Evolutionary conservation across 1,284 basidiomycete genomes (phyloP), one percentile per base, ranked within the genome.

Genomic region (Trametes hirsuta): DNA sequence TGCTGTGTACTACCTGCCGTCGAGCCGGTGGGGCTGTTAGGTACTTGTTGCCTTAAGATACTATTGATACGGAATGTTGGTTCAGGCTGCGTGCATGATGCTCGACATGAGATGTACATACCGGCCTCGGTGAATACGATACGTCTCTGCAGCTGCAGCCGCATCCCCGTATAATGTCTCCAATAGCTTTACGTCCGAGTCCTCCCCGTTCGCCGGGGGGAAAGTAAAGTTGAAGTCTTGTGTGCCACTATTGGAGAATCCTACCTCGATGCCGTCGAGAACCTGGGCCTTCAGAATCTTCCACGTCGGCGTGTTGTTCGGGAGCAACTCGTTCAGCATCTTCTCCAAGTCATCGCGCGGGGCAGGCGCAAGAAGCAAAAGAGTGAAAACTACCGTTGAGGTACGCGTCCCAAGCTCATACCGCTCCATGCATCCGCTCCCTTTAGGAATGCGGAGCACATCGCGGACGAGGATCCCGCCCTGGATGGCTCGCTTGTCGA

Each of bases 401-500:
- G 53, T 57, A 21, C 59, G 41, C 34, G 63, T 61, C 9, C 56
- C 56, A 18, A 64, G 53, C 35, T 45, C 39, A 45, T 42, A 61
- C 25, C 58, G 61, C 34, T 51, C 46, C 34, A 61, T 39, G 1
- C 30, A 30, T 30, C 30, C 30, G 6, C n/a, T 15, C 1, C 14
- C 45, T 11, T 35, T 21, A 3, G 49, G 48, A 8, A 24, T 15
- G 6, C 39, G 8, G 15, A 64, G 59, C 14, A 62, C 50, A 10
- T 59, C 36, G 8, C 44, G 36, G 2, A 60, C 25, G 21, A 64
- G 52, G 18, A 65, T 58, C 4, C 46, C 39, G 14, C 55, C 34
- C 42, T 65, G 64, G 41, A 65, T 53, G 21, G 44, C 55, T 42
- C 60, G 55, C 42, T 47, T 47, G 50, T 62, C 61, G 34, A 62